Conservation (phyloP, 202 grass and related monocot species). For the Carex arenaria region DNA sequence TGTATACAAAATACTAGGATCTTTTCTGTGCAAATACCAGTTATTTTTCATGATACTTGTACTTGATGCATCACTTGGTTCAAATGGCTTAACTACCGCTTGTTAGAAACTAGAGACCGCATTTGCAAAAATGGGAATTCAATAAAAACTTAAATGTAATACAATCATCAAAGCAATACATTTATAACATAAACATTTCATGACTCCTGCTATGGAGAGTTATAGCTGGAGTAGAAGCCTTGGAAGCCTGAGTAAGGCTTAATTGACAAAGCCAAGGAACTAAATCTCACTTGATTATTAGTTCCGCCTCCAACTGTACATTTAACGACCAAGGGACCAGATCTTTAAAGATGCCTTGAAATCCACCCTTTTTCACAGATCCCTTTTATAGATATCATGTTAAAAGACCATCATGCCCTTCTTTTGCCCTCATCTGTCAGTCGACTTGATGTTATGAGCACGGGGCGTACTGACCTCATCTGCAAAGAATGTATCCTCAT, state of each 20-base stretch:
- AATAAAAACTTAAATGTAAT: constrained; percentile 8
- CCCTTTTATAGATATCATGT: background rate
- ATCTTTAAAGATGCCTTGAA: background rate
- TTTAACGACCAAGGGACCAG: constrained; percentile 8
- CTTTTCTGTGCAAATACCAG: background rate
- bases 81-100: background rate
- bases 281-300: constrained; percentile 7
- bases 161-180: background rate
- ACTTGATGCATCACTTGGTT: background rate
- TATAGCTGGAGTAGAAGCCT: background rate
- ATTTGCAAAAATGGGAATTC: constrained; percentile 5
- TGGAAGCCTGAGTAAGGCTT: background rate
- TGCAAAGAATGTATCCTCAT: constrained; percentile 36
- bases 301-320: constrained; percentile 19
- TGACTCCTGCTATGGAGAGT: background rate
- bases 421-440: constrained; percentile 23
- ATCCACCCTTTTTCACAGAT: background rate
- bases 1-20: background rate
- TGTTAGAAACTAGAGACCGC: background rate
- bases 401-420: background rate
- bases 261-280: constrained; percentile 4
- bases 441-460: constrained; percentile 18
- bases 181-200: constrained; percentile 4
- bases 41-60: background rate
- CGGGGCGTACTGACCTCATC: constrained; percentile 34